Percentiles rank a stretch among this genome's conserved stretches.
Evolutionary conservation across 345 rosid genomes (phyloP).

Genomic region (Linum tenue): DNA sequence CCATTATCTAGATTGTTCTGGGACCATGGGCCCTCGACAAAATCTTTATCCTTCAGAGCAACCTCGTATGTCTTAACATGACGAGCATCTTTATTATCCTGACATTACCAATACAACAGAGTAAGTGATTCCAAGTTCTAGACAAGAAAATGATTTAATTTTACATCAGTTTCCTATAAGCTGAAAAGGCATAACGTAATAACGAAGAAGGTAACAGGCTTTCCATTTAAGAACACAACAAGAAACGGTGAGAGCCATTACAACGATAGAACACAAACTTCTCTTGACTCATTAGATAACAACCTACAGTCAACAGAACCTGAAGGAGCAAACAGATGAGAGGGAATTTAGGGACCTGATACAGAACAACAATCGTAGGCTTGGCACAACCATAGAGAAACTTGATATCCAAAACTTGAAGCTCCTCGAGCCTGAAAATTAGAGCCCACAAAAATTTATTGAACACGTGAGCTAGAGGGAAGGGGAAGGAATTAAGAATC

Average conservation of each 20-base stretch:
- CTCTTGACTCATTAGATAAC: background rate
- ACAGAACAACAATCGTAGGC: constrained; percentile 89
- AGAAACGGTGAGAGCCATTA: too few relatives aligned
- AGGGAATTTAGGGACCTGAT: constrained; percentile 44
- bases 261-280: background rate
- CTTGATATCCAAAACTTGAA: constrained; percentile 92
- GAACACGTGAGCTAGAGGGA: too few relatives aligned
- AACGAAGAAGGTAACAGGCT: too few relatives aligned
- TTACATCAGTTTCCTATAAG: too few relatives aligned
- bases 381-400: constrained; percentile 81
- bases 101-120: constrained; percentile 12
- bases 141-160: background rate
- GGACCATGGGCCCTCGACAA: constrained; percentile 93
- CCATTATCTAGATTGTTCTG: constrained; percentile 95
- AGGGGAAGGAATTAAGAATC: too few relatives aligned
- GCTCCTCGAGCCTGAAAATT: constrained; percentile 79
- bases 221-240: too few relatives aligned
- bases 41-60: constrained; percentile 89
- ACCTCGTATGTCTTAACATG: constrained; percentile 96
- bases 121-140: constrained; percentile 6
- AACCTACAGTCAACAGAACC: background rate
- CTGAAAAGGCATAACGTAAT: too few relatives aligned
- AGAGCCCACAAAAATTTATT: constrained; percentile 6
- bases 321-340: constrained; percentile 1
- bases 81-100: constrained; percentile 99